phyloP scores from a whole-genome alignment of 78 protist genomes.

The Planoprotostelium fungivorum region DNA sequence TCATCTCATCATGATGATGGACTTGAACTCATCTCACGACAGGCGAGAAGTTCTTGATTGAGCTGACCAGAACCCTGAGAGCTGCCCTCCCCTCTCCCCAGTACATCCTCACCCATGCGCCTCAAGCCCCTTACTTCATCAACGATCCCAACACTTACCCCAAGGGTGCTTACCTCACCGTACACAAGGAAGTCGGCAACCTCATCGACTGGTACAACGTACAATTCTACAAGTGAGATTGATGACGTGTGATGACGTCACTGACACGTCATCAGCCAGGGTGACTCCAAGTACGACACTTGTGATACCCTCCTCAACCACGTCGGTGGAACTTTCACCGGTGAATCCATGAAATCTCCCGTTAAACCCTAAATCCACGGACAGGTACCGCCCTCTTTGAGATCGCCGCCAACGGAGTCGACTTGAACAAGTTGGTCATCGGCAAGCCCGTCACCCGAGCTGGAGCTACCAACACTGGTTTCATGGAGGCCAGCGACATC shows the following conservation, averaged over 20 bases:
- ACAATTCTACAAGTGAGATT: conserved; percentile 4
- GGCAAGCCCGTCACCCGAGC: conserved; percentile 16
- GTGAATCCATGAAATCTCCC: too few relatives aligned
- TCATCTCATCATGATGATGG: background rate
- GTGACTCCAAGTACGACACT: background rate
- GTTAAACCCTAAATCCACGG: too few relatives aligned
- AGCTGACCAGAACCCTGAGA: background rate
- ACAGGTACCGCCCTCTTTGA: conserved; percentile 8
- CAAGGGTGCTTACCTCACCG: conserved; percentile 2
- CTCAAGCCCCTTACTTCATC: conserved; percentile 4
- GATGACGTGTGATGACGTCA: background rate
- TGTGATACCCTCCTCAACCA: background rate
- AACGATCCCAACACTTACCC: background rate
- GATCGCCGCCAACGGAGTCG: background rate
- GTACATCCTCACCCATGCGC: conserved; percentile 4
- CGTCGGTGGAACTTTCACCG: background rate
- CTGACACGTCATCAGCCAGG: background rate
- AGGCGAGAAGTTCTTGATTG: background rate
- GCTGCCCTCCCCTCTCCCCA: background rate
- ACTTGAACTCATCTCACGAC: background rate
- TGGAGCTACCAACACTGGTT: conserved; percentile 22
- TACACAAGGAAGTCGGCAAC: background rate
- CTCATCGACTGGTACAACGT: conserved; percentile 6
- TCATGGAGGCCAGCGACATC: conserved; percentile 2
- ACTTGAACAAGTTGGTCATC: background rate